A percentile compares a stretch with the other conserved stretches of the same genome.
phyloP scores from a whole-genome alignment of 2,329 filamentous ascomycete genomes.

The Pseudocercospora musae region DNA sequence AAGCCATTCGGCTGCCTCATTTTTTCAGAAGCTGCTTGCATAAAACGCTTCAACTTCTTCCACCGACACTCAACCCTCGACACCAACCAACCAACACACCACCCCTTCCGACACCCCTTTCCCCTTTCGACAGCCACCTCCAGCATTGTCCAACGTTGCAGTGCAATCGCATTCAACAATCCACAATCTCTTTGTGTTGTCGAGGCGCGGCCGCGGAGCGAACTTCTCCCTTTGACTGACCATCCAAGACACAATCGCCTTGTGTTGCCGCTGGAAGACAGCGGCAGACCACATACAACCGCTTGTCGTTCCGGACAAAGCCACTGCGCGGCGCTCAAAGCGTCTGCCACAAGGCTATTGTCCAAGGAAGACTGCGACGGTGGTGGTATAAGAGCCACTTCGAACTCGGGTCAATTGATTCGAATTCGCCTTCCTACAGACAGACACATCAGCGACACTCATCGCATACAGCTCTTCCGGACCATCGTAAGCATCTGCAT shows the following conservation, averaged over 20 bases:
- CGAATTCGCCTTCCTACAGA: background rate
- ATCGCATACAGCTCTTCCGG: background rate
- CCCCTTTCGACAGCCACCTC: background rate
- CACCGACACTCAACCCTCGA: background rate
- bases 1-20: background rate
- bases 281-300: conserved; percentile 6
- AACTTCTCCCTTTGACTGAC: background rate
- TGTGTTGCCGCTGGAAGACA: conserved; percentile 11
- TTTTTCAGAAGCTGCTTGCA: background rate
- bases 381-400: background rate
- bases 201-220: background rate
- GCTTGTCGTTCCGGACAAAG: conserved; percentile 12
- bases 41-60: background rate
- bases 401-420: background rate
- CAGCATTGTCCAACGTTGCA: background rate
- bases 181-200: background rate
- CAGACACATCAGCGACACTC: background rate
- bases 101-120: background rate
- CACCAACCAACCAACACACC: background rate
- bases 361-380: conserved; percentile 6
- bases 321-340: conserved; percentile 6
- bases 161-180: background rate
- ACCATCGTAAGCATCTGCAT: background rate
- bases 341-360: conserved; percentile 13
- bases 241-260: background rate